phyloP scores from a whole-genome alignment of 2,329 filamentous ascomycete species.

The Pseudogymnoascus sp. region DNA sequence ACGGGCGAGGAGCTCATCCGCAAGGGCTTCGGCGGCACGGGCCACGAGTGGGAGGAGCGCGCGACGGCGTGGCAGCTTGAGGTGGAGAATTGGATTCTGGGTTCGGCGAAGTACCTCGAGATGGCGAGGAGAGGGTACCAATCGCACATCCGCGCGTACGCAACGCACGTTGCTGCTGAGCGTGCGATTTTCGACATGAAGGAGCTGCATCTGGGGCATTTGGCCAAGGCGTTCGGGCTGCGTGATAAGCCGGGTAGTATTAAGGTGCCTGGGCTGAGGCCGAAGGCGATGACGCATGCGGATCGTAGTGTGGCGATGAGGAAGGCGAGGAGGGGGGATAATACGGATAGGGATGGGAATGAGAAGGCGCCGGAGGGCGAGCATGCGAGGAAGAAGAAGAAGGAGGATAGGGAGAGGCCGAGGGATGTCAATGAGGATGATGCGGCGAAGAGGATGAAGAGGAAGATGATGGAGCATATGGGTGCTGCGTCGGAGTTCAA shows the following conservation, averaged over 20 bases:
- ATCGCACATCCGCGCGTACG: constrained; percentile 88
- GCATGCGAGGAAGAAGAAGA: constrained; percentile 27
- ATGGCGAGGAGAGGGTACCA: constrained; percentile 80
- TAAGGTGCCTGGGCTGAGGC: constrained; percentile 40
- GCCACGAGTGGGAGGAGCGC: constrained; percentile 52
- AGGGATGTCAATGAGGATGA: constrained; percentile 44
- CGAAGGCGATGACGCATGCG: constrained; percentile 34
- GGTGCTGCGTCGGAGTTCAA: constrained; percentile 59
- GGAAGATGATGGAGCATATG: constrained; percentile 51
- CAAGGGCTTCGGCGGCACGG: constrained; percentile 50
- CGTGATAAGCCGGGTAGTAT: constrained; percentile 84
- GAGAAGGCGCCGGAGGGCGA: constrained; percentile 28
- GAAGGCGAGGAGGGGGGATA: constrained; percentile 26
- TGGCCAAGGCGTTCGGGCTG: constrained; percentile 87
- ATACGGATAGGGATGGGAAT: constrained; percentile 13
- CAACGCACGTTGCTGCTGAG: constrained; percentile 83
- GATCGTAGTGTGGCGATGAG: constrained; percentile 32
- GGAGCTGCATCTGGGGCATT: constrained; percentile 80
- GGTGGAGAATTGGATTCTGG: constrained; percentile 56
- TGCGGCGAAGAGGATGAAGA: constrained; percentile 55
- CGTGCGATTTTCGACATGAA: constrained; percentile 85
- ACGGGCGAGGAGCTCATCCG: constrained; percentile 59
- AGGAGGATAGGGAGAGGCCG: constrained; percentile 30
- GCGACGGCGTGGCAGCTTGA: constrained; percentile 62
- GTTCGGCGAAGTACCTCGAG: constrained; percentile 63